Percentiles rank a stretch among this genome's conserved stretches.
phyloP scores from a whole-genome alignment of 2,329 filamentous ascomycete species.

The Neophaeococcomyces mojaviensis region DNA sequence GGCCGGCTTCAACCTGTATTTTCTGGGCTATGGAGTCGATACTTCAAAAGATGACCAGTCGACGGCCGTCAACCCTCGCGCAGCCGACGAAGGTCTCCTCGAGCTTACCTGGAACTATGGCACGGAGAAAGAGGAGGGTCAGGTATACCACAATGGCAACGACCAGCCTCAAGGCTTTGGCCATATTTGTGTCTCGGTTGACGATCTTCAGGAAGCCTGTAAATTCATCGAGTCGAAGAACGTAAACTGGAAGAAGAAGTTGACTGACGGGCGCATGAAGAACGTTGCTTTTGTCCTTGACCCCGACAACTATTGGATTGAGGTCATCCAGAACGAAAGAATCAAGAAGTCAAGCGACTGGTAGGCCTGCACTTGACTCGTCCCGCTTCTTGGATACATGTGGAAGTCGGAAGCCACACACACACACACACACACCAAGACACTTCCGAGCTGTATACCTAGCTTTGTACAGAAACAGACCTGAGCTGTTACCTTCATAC shows the following conservation, averaged over 20 bases:
- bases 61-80: constrained; percentile 51
- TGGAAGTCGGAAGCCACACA: too few species aligned
- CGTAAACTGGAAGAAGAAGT: constrained; percentile 87
- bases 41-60: constrained; percentile 43
- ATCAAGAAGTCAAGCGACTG: constrained; percentile 37
- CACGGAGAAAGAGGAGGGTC: constrained; percentile 66
- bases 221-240: constrained; percentile 72
- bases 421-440: too few species aligned
- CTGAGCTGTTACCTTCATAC: too few species aligned
- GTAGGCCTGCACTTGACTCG: too few species aligned
- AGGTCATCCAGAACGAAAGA: constrained; percentile 54
- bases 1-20: constrained; percentile 82
- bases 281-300: constrained; percentile 87
- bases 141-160: constrained; percentile 92
- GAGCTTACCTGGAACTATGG: constrained; percentile 82
- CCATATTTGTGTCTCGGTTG: constrained; percentile 81
- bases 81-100: constrained; percentile 71
- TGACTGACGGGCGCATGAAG: constrained; percentile 86
- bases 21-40: constrained; percentile 68
- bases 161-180: constrained; percentile 86
- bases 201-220: constrained; percentile 83
- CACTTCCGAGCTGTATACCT: too few species aligned
- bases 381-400: too few species aligned
- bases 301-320: constrained; percentile 64
- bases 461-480: too few species aligned